Evolutionary conservation across 257 asterid species (phyloP).

Genomic region (Gentiana dahurica): DNA sequence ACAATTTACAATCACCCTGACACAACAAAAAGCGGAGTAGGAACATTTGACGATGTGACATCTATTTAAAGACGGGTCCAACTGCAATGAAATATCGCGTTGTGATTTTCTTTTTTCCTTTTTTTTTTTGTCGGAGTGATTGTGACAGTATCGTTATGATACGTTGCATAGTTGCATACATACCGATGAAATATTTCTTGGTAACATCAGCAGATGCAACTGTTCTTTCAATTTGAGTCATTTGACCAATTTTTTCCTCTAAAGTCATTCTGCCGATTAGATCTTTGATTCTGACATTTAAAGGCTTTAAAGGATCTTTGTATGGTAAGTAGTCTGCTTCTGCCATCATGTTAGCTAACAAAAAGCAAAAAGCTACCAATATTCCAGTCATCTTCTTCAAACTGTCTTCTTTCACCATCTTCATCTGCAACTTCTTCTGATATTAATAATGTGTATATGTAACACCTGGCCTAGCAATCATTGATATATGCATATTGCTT

Average conservation of each 20-base stretch:
- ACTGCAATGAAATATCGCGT: too few relatives aligned
- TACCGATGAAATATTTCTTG: slow-evolving; percentile 47
- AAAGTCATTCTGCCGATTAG: slow-evolving; percentile 50
- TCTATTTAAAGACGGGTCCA: too few relatives aligned
- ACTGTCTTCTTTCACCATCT: slow-evolving; percentile 25
- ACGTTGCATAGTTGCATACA: not conserved
- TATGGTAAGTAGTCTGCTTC: slow-evolving; percentile 43
- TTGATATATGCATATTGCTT: too few relatives aligned
- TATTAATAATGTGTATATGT: too few relatives aligned
- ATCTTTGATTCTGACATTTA: slow-evolving; percentile 45
- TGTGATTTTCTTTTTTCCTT: too few relatives aligned
- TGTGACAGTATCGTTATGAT: not conserved
- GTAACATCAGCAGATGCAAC: slow-evolving; percentile 44
- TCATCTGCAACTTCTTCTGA: slow-evolving; percentile 7
- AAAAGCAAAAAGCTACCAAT: slow-evolving; percentile 17
- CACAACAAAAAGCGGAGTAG: too few relatives aligned
- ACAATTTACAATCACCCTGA: too few relatives aligned
- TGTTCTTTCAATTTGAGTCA: slow-evolving; percentile 54
- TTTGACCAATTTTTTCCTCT: slow-evolving; percentile 73
- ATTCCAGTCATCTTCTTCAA: slow-evolving; percentile 17
- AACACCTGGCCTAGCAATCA: too few relatives aligned
- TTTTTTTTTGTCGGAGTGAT: too few relatives aligned
- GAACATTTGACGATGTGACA: too few relatives aligned
- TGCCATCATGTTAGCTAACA: slow-evolving; percentile 26
- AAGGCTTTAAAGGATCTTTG: slow-evolving; percentile 37